Conservation (phyloP, 192 early-diverging fungal species). For the Coemansia sp. region DNA sequence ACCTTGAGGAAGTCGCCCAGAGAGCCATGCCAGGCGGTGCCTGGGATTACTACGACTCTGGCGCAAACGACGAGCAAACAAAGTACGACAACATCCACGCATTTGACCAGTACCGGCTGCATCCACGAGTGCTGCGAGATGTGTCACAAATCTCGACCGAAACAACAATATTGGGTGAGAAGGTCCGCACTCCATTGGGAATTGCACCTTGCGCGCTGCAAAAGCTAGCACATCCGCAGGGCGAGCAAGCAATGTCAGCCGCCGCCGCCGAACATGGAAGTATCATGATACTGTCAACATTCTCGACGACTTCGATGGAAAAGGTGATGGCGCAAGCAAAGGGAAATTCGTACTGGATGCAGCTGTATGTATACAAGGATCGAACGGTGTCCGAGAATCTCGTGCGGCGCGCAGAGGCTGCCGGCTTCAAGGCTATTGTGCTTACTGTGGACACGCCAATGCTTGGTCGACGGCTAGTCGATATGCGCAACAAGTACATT, state of each 20-base stretch:
- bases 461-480: conserved; percentile 61
- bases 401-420: conserved; percentile 70
- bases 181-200: conserved; percentile 66
- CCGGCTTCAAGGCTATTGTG: conserved; percentile 73
- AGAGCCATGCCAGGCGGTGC: conserved; percentile 37
- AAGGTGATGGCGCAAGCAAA: conserved; percentile 60
- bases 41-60: conserved; percentile 62
- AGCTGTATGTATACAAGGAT: conserved; percentile 84
- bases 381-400: conserved; percentile 65
- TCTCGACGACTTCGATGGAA: conserved; percentile 67
- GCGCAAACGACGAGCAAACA: conserved; percentile 60
- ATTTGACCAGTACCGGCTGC: conserved; percentile 52
- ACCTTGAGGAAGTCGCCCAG: conserved; percentile 49
- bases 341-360: conserved; percentile 65
- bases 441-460: conserved; percentile 64
- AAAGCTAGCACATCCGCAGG: conserved; percentile 67
- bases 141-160: conserved; percentile 66
- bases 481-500: conserved; percentile 63
- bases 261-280: conserved; percentile 53
- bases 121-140: conserved; percentile 75
- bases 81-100: conserved; percentile 50
- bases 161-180: conserved; percentile 66
- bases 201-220: conserved; percentile 82
- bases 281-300: conserved; percentile 65
- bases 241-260: conserved; percentile 68